Base-by-base conservation (phyloP, 306 rosid genomes). In the Alnus glutinosa region DNA sequence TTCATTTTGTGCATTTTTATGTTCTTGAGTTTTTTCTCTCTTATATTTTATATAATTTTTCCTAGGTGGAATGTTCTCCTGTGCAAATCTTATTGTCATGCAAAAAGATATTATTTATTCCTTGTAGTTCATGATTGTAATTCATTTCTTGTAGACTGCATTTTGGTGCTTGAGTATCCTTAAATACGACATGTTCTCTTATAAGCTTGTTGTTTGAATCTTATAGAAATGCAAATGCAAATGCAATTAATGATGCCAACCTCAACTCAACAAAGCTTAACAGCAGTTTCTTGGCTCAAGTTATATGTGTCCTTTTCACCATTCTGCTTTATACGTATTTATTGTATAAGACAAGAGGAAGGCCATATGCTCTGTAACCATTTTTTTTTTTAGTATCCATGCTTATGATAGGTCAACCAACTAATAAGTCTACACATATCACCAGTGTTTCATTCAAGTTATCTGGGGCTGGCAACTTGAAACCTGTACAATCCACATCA, bases 351-450 rank as follows among this genome's bases (percentile, higher is more conserved):
- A 30, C 1, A 75, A 34, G 55, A 69, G 30, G 62, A 54, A 0
- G 61, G 52, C 50, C 74, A 44, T 28, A 47, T 55, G 15, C 48
- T 34, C 44, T 5, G 18, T 52, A 73, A 73, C 71, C 74, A 76
- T 19, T 19, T 44, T 46, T 36, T 36, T 49, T 34, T 30, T 16
- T 52, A 42, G 46, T 42, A 42, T 42, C 46, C 7, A 42, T 42
- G 1, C 46, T 42, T 5, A 42, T 42, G 46, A 4, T 47, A 44
- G 16, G 42, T 70, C 48, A 74, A 55, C 55, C 23, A 55, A 68
- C 37, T 80, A 32, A 75, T 72, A 19, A 48, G 13, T 16, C 49
- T 14, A 52, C 16, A 1, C 28, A 23, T 5, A 30, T 42, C 46
- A 42, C 46, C 46, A 42, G 46, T 42, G 46, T 42, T 32, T 80